Evolutionary conservation across 2,329 filamentous ascomycete genomes (phyloP), one percentile per base, ranked within the genome.

Genomic region (Pyricularia pennisetigena): DNA sequence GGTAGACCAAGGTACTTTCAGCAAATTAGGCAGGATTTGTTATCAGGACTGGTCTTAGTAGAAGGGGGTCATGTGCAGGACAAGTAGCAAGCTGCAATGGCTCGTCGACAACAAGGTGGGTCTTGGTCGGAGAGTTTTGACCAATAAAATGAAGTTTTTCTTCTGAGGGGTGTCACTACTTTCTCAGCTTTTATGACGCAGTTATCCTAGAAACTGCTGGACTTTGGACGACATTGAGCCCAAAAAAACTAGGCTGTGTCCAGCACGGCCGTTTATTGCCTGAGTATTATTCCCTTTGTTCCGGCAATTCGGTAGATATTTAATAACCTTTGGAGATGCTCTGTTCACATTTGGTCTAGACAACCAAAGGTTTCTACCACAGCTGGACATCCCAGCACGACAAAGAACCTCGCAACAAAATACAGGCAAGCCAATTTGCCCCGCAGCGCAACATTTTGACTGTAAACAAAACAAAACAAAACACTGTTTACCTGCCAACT

Each of bases 161-260:
- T 28, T 26, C 26, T 62, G 59, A 62, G 59, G 59, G 59, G 59
- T 62, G 59, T 26, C 59, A 28, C 16, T 62, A 26, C 28, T 62
- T 62, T 29, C 59, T 62, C 59, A 62, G 59, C 59, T 28, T 62
- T 62, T 62, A 66, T 66, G 64, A 66, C 64, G 64, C 30, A 66
- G 35, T 23, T 65, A 23, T 66, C 30, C 24, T 26, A 28, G 16
- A 28, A 23, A 24, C 16, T n/a, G 23, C 32, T 65, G 29, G 63
- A 54, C 41, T 20, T 54, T n/a, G 10, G 41, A 54, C 64, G 12
- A 41, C 64, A 35, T 54, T 66, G 9, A 20, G 12, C 24, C 30
- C 26, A 26, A 49, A 24, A 24, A 65, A 26, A 24, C 64, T 23
- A 29, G 32, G 64, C 30, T 65, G 26, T 28, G 10, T 61, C 57